Evolutionary conservation across 2,329 filamentous ascomycete genomes (phyloP).

Genomic region (Ophiostoma ips): DNA sequence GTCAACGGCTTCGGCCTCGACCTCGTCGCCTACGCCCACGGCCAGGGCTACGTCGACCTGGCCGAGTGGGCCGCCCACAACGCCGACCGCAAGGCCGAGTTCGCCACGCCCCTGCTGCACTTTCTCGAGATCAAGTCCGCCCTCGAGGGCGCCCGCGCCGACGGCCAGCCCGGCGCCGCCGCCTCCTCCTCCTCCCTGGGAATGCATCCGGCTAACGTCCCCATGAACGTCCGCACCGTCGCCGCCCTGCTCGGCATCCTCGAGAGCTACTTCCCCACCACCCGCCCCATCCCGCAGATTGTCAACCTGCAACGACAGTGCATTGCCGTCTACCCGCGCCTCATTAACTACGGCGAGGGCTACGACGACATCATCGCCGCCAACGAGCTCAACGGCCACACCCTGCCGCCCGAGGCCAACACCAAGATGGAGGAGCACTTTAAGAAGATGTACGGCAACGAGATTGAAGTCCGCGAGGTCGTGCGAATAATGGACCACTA

Average conservation of each 20-base stretch:
- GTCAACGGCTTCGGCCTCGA: slow-evolving; percentile 79
- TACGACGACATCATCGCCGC: slow-evolving; percentile 82
- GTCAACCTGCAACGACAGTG: slow-evolving; percentile 74
- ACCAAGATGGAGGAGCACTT: slow-evolving; percentile 94
- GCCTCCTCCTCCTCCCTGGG: no score
- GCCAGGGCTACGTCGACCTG: slow-evolving; percentile 65
- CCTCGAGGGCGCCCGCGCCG: slow-evolving; percentile 60
- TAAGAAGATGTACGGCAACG: slow-evolving; percentile 92
- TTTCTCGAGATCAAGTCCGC: slow-evolving; percentile 78
- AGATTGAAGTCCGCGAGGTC: slow-evolving; percentile 74
- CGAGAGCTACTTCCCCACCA: slow-evolving; percentile 50
- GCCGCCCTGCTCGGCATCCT: slow-evolving; percentile 67
- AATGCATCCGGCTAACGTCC: slow-evolving; percentile 46
- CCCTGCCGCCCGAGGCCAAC: slow-evolving; percentile 64
- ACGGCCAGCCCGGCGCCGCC: slow-evolving; percentile 32
- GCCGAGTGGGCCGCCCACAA: slow-evolving; percentile 66
- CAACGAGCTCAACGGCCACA: slow-evolving; percentile 71
- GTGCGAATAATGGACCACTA: slow-evolving; percentile 74
- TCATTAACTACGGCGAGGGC: slow-evolving; percentile 93
- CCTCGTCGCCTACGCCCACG: slow-evolving; percentile 72
- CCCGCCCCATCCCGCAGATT: slow-evolving; percentile 47
- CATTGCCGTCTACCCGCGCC: slow-evolving; percentile 79
- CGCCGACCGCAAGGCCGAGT: slow-evolving; percentile 49
- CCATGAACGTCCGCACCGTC: slow-evolving; percentile 74
- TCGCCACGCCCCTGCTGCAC: slow-evolving; percentile 58